Conservation (phyloP, 495 filamentous ascomycete genomes). For the Aspergillus campestris region DNA sequence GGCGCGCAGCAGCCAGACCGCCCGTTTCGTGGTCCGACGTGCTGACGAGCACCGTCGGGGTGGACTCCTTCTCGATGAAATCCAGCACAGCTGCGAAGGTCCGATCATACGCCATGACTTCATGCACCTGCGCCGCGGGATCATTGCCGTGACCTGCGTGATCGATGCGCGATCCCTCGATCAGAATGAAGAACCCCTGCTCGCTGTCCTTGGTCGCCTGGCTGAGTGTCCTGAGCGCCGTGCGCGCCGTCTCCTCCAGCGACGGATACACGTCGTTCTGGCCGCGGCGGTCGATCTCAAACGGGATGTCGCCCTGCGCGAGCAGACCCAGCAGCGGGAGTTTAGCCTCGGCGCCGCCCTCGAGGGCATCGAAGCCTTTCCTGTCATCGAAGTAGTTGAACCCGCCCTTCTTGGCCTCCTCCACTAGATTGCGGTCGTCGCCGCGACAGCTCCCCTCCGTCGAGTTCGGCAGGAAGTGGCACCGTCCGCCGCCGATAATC, state of each 20-base stretch:
- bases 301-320: constrained; percentile 76
- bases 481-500: constrained; percentile 85
- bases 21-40: constrained; percentile 97
- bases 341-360: constrained; percentile 58
- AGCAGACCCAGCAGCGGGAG: constrained; percentile 84
- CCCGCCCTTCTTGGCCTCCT: constrained; percentile 61
- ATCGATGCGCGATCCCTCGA: constrained; percentile 92
- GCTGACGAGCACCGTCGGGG: constrained; percentile 70
- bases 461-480: constrained; percentile 81
- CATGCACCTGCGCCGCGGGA: constrained; percentile 88
- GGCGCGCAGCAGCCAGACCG: constrained; percentile 71
- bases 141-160: constrained; percentile 95
- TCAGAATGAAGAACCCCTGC: constrained; percentile 96
- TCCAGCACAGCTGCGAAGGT: constrained; percentile 74
- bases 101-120: constrained; percentile 87
- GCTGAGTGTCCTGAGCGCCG: constrained; percentile 68
- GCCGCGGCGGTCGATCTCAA: constrained; percentile 77
- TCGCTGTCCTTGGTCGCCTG: constrained; percentile 79
- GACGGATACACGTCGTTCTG: constrained; percentile 77
- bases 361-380: constrained; percentile 67
- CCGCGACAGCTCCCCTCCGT: constrained; percentile 67
- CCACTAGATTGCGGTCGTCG: constrained; percentile 62
- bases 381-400: constrained; percentile 71
- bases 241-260: constrained; percentile 82
- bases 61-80: constrained; percentile 66